These are phyloP conservation scores for Puccinia polysora DNA, from an alignment of 1,284 basidiomycete genomes.

Conservation along the genomic window DNA sequence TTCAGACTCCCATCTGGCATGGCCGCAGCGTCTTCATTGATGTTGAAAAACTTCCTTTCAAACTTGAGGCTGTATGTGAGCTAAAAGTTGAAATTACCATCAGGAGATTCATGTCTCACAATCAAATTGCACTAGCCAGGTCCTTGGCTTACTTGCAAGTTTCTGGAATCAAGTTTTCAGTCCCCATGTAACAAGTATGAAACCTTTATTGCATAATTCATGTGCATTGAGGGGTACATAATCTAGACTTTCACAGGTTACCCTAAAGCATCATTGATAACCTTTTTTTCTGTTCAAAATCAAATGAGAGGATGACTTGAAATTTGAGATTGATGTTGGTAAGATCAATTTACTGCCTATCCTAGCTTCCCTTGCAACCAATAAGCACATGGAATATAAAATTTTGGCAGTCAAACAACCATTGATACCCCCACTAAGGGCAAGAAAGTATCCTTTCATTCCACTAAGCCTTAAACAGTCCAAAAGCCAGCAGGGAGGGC, in stretches of 20 bases:
- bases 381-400: conserved; percentile 42
- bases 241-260: conserved; percentile 12
- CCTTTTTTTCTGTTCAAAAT: conserved; percentile 22
- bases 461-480: conserved; percentile 39
- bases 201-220: conserved; percentile 38
- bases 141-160: conserved; percentile 38
- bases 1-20: conserved; percentile 41
- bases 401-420: conserved; percentile 38
- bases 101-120: background rate
- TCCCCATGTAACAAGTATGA: conserved; percentile 43
- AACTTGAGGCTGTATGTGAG: conserved; percentile 14
- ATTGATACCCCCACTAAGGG: conserved; percentile 41
- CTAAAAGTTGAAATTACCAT: background rate
- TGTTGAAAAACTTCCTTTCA: conserved; percentile 31
- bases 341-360: conserved; percentile 40
- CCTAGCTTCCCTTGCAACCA: conserved; percentile 38
- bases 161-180: conserved; percentile 40
- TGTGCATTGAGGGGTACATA: conserved; percentile 33
- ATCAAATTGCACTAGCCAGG: conserved; percentile 27
- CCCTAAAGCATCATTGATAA: conserved; percentile 32
- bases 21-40: conserved; percentile 22
- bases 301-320: background rate
- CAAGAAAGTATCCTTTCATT: conserved; percentile 41
- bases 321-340: background rate
- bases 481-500: conserved; percentile 43